Conservation (phyloP, 163 green algal genomes). For the Botryococcus braunii region DNA sequence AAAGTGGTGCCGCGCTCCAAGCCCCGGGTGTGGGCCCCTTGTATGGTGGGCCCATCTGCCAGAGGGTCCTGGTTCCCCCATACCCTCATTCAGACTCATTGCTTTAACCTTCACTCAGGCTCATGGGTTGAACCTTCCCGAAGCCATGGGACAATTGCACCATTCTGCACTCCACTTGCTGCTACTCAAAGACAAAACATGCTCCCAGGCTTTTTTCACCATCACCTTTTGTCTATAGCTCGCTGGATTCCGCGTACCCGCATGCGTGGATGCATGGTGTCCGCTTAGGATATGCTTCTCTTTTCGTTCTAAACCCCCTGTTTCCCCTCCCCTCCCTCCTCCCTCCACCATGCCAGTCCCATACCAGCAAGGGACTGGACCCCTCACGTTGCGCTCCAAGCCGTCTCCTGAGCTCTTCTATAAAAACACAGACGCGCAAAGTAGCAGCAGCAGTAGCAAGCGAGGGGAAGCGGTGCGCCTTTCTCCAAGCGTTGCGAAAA, state of each 20-base stretch:
- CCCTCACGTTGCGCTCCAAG: no score
- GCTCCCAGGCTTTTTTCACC: not conserved
- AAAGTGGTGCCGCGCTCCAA: conserved; percentile 71
- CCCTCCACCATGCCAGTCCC: no score
- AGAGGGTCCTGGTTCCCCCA: conserved; percentile 74
- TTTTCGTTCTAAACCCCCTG: no score
- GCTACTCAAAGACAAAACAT: not conserved
- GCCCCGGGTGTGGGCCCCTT: conserved; percentile 79
- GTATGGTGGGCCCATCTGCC: conserved; percentile 93
- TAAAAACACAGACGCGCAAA: no score
- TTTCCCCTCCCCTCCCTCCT: no score
- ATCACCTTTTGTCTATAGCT: not conserved
- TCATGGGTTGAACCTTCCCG: not conserved
- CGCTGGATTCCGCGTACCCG: not conserved
- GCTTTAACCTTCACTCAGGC: not conserved
- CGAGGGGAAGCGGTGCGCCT: no score
- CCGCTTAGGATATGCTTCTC: no score
- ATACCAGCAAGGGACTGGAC: no score
- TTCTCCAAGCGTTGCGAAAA: no score
- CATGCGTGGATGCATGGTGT: no score
- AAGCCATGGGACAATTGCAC: not conserved
- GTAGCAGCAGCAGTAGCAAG: no score
- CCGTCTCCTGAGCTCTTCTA: no score
- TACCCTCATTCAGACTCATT: not conserved
- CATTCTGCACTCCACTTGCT: not conserved